These are phyloP conservation scores for Penicillium sp. DNA, from an alignment of 2,329 filamentous ascomycete species.

Conservation along the genomic window DNA sequence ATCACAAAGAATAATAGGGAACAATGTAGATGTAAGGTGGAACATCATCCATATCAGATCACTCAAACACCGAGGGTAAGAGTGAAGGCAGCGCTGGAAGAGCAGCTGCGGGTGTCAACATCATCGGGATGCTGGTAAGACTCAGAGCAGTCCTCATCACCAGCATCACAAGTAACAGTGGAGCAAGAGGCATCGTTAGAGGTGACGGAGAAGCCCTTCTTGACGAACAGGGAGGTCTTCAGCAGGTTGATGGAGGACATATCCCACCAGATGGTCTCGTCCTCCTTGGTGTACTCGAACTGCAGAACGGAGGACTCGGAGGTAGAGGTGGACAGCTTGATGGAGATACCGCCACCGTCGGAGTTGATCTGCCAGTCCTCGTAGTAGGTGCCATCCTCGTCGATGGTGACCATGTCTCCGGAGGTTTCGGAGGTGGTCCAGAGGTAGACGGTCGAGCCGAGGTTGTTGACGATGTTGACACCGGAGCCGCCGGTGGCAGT, in stretches of 20 bases:
- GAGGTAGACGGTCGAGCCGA: slow-evolving; percentile 24
- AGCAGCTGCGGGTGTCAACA: slow-evolving; percentile 26
- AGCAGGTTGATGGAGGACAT: slow-evolving; percentile 32
- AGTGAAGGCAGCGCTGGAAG: slow-evolving; percentile 32
- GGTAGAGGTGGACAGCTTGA: slow-evolving; percentile 29
- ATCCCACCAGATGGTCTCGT: slow-evolving; percentile 31
- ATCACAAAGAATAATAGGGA: background rate
- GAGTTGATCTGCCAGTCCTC: slow-evolving; percentile 31
- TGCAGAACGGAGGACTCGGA: slow-evolving; percentile 25
- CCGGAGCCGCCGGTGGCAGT: slow-evolving; percentile 15
- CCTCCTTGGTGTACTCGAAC: slow-evolving; percentile 33
- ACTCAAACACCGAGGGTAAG: slow-evolving; percentile 31
- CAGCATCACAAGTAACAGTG: slow-evolving; percentile 25
- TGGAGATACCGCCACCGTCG: slow-evolving; percentile 33
- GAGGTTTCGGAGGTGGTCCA: slow-evolving; percentile 26
- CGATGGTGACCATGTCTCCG: slow-evolving; percentile 22
- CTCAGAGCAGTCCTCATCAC: slow-evolving; percentile 24
- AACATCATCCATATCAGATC: background rate
- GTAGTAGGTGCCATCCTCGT: slow-evolving; percentile 18
- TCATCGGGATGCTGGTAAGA: slow-evolving; percentile 32
- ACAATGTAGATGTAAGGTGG: slow-evolving; percentile 1
- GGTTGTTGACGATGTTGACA: slow-evolving; percentile 30
- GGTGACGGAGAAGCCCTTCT: slow-evolving; percentile 27
- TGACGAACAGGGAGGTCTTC: slow-evolving; percentile 19
- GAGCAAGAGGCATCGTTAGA: slow-evolving; percentile 23